These are phyloP conservation scores for Sporothrix protearum DNA, from an alignment of 2,329 filamentous ascomycete genomes.

Conservation along the genomic window DNA sequence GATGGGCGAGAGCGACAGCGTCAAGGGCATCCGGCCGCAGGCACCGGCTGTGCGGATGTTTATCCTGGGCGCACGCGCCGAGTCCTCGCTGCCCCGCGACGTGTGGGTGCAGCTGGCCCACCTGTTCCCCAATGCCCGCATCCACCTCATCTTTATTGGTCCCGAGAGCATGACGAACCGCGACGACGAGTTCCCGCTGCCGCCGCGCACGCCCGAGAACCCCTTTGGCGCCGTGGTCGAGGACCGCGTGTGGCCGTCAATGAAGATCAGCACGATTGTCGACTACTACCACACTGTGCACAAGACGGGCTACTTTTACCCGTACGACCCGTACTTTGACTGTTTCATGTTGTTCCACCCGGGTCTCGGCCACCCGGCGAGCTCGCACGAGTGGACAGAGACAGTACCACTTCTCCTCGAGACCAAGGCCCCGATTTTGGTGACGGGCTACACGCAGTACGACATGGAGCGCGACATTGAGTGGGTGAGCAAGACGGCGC, in stretches of 20 bases:
- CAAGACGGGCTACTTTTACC: slow-evolving; percentile 82
- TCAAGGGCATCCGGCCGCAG: slow-evolving; percentile 77
- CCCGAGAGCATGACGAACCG: slow-evolving; percentile 95
- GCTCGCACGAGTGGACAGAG: slow-evolving; percentile 88
- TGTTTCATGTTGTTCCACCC: slow-evolving; percentile 97
- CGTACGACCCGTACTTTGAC: slow-evolving; percentile 98
- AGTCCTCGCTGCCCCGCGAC: slow-evolving; percentile 89
- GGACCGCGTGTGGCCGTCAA: slow-evolving; percentile 77
- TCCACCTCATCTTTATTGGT: slow-evolving; percentile 92
- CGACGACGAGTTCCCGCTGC: slow-evolving; percentile 87
- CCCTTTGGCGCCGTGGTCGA: slow-evolving; percentile 94
- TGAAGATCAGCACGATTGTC: slow-evolving; percentile 97
- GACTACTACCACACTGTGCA: slow-evolving; percentile 98
- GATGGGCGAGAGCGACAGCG: slow-evolving; percentile 66
- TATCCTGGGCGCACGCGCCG: slow-evolving; percentile 90
- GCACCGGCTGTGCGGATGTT: slow-evolving; percentile 89
- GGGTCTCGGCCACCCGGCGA: slow-evolving; percentile 88
- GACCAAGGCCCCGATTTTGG: slow-evolving; percentile 92
- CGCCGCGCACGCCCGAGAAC: slow-evolving; percentile 77
- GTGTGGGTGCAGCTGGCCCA: slow-evolving; percentile 93
- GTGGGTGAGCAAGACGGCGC: slow-evolving; percentile 81
- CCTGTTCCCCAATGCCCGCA: slow-evolving; percentile 85
- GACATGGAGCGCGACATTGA: slow-evolving; percentile 92
- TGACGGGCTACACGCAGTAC: slow-evolving; percentile 91
- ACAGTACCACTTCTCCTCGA: slow-evolving; percentile 86